phyloP scores from a whole-genome alignment of 2,329 filamentous ascomycete genomes.

The Penicillium sp. region DNA sequence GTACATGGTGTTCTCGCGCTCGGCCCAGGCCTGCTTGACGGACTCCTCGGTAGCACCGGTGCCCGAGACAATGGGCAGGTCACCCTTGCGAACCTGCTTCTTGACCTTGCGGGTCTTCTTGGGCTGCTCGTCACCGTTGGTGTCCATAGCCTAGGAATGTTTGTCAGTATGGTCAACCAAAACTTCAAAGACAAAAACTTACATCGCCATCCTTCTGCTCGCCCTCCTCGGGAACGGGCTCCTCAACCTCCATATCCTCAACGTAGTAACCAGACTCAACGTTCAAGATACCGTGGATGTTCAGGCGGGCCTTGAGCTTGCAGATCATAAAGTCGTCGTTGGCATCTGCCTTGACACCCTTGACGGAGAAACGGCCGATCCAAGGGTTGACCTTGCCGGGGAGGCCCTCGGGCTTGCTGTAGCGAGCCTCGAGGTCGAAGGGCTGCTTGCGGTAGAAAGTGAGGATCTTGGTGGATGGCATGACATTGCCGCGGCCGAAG shows the following conservation, averaged over 20 bases:
- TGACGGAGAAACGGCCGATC: slow-evolving; percentile 97
- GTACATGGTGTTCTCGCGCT: slow-evolving; percentile 85
- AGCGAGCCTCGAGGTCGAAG: slow-evolving; percentile 93
- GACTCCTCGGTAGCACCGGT: slow-evolving; percentile 71
- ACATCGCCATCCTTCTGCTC: slow-evolving; percentile 58
- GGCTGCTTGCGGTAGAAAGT: slow-evolving; percentile 98
- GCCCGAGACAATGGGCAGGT: slow-evolving; percentile 78
- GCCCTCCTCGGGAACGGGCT: slow-evolving; percentile 73
- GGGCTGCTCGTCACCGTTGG: slow-evolving; percentile 66
- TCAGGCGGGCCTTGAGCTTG: slow-evolving; percentile 96
- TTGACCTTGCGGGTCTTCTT: slow-evolving; percentile 92
- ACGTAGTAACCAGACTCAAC: slow-evolving; percentile 97
- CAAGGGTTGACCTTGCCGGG: slow-evolving; percentile 88
- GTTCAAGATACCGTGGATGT: slow-evolving; percentile 92
- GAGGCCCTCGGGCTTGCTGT: slow-evolving; percentile 77
- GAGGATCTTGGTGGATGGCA: slow-evolving; percentile 97
- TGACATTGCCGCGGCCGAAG: slow-evolving; percentile 93
- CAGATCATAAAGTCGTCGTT: slow-evolving; percentile 99
- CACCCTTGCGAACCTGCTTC: slow-evolving; percentile 98
- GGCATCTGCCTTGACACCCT: slow-evolving; percentile 87
- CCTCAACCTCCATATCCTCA: slow-evolving; percentile 95
- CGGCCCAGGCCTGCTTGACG: slow-evolving; percentile 61
- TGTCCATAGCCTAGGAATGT: slow-evolving; percentile 70
- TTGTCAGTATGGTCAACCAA: slow-evolving; percentile 15
- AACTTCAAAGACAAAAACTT: slow-evolving; percentile 24